Base-by-base conservation (phyloP, 2,329 filamentous ascomycete species). In the Fusarium chuoi region DNA sequence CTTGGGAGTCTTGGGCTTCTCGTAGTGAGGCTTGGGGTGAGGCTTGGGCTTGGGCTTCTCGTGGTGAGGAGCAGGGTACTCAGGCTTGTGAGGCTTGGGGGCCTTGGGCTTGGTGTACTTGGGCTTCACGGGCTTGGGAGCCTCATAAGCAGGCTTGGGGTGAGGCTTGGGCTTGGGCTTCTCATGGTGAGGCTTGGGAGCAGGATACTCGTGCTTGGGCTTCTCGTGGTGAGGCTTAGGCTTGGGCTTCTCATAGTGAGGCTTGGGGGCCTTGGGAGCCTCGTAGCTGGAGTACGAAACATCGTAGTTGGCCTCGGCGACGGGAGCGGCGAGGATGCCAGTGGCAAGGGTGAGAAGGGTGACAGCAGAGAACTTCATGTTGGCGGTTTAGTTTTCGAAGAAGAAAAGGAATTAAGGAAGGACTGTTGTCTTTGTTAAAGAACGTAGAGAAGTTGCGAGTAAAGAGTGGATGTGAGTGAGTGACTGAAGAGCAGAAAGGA, bases 331-430 rank as follows among this genome's bases (percentile, higher is more conserved):
- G 41, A 71, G 48, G 35, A 71, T 71, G 52, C 68, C 68, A 7
- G 69, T 71, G 69, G 69, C 65, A 24, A 71, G 64, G 39, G 69
- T 68, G 35, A 71, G 68, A 68, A 71, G 56, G 11, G 69, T 72
- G 57, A 71, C 56, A 54, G 69, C 68, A 68, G 69, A 71, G 45
- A 71, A 48, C 69, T 71, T 71, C 69, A 71, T 71, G 24, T 49
- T 71, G 63, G 35, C 63, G 48, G 39, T 52, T 33, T 35, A 20
- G 22, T 54, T 49, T 5, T 35, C 46, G 24, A 39, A 28, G 26
- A 46, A 36, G n/a, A 52, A 36, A 57, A 22, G 4, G 38, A 64
- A 24, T 20, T 26, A 52, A 51, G 28, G 57, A 62, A 36, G 30
- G 65, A 36, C 33, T 22, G 28, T 57, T 45, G 45, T 62, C 45